Base-by-base conservation (phyloP, 495 filamentous ascomycete species). In the Xylaria intraflava region DNA sequence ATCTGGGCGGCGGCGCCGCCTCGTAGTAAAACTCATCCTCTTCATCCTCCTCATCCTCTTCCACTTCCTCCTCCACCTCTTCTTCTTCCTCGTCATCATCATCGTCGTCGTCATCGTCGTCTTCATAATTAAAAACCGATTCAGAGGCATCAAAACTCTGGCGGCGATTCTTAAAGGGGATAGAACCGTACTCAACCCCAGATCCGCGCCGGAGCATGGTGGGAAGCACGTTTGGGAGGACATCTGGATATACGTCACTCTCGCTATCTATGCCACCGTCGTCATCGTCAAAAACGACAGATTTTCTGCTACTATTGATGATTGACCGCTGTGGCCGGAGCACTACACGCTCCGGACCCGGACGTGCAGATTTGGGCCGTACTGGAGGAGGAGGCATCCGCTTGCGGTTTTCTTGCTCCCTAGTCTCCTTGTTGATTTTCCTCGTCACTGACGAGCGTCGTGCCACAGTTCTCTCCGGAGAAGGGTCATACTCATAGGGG, bases 341-440 rank as follows among this genome's bases (percentile, higher is more conserved):
- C 30, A 68, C 58, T 16, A 71, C 36, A 56, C 62, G 51, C 62
- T 66, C 40, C 40, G 55, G 35, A 20, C 47, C 53, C 3, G 70
- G 71, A 5, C 69, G 69, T 35, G 72, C 69, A 46, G 74, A 71
- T 8, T 64, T 58, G n/a, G 74, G 65, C 26, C 74, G 57, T 24
- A 65, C 64, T 16, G 72, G 74, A 9, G 66, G 65, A 14, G 71
- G 62, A 1, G 72, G 68, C 72, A 75, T 74, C 46, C 64, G 58
- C 14, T 47, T 57, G 31, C 62, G 64, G 26, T 72, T 72, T 0
- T 76, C 73, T 0, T 69, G 63, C 7, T 54, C 47, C 55, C 64
- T 71, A 48, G 58, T 69, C 11, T 55, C 47, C 56, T 65, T 71
- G 51, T 61, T 68, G 6, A 29, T 11, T 49, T 69, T 76, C 38